These are phyloP conservation scores for Pulveroboletus sp. DNA, from an alignment of 1,284 basidiomycete species.

Conservation along the genomic window DNA sequence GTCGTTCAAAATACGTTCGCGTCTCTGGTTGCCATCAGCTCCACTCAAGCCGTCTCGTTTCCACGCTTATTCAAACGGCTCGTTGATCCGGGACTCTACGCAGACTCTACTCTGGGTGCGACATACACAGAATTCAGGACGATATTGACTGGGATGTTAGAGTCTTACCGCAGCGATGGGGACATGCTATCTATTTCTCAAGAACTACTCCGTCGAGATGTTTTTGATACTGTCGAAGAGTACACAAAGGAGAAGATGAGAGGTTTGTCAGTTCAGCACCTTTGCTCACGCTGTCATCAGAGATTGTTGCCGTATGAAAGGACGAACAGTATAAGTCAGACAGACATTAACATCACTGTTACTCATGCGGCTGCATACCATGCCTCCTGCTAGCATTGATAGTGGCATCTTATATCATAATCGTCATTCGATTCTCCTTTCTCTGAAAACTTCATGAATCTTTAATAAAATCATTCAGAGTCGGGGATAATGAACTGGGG, in stretches of 20 bases:
- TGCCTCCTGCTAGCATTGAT: constrained; percentile 46
- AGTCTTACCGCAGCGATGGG: constrained; percentile 88
- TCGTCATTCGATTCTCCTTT: not conserved
- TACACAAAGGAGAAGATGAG: constrained; percentile 48
- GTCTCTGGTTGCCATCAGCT: constrained; percentile 80
- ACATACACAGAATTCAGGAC: constrained; percentile 90
- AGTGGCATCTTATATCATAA: constrained; percentile 19
- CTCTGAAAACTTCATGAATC: constrained; percentile 22
- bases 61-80: constrained; percentile 90
- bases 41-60: constrained; percentile 84
- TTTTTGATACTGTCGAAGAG: constrained; percentile 73
- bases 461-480: constrained; percentile 1
- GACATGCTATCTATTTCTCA: constrained; percentile 91
- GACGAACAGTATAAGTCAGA: constrained; percentile 11
- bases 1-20: constrained; percentile 87
- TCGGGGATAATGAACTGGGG: not conserved
- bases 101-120: constrained; percentile 51
- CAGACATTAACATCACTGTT: constrained; percentile 46
- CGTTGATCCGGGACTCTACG: constrained; percentile 64
- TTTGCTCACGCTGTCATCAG: constrained; percentile 52
- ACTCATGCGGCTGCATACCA: constrained; percentile 66
- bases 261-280: constrained; percentile 52
- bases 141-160: constrained; percentile 91
- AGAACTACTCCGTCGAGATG: constrained; percentile 79
- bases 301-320: constrained; percentile 36